Evolutionary conservation across 495 filamentous ascomycete species (phyloP).

Genomic region (Penicillium flavigenum): DNA sequence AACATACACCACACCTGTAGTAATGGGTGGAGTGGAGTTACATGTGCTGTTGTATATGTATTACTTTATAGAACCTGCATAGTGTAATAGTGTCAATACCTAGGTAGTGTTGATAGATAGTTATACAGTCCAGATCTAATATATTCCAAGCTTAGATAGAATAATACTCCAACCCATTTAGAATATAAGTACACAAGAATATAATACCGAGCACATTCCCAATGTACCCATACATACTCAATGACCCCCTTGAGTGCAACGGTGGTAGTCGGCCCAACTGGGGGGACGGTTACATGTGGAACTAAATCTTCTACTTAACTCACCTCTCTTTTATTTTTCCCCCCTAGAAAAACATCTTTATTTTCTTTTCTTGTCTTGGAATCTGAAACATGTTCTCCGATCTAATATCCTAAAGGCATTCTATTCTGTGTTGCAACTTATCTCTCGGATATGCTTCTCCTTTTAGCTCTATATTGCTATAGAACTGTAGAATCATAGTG

Average conservation of each 20-base stretch:
- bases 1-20: no score
- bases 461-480: not conserved
- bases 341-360: no score
- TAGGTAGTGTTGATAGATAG: not conserved
- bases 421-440: not conserved
- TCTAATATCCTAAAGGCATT: not conserved
- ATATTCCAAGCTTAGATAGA: no score
- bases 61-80: not conserved
- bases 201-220: constrained; percentile 15
- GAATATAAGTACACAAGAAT: not conserved
- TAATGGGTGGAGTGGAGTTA: not conserved
- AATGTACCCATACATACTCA: constrained; percentile 25
- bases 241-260: constrained; percentile 43
- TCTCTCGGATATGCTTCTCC: not conserved
- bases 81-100: not conserved
- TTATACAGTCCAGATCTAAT: not conserved
- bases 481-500: not conserved
- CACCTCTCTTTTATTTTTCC: not conserved
- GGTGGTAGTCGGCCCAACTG: constrained; percentile 42
- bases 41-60: not conserved
- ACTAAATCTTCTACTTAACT: constrained; percentile 20
- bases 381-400: constrained; percentile 12
- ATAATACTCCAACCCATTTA: not conserved
- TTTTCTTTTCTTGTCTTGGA: not conserved
- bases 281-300: constrained; percentile 39